phyloP scores from a whole-genome alignment of 371 early-diverging fungal genomes.

The Synchytrium microbalum region DNA sequence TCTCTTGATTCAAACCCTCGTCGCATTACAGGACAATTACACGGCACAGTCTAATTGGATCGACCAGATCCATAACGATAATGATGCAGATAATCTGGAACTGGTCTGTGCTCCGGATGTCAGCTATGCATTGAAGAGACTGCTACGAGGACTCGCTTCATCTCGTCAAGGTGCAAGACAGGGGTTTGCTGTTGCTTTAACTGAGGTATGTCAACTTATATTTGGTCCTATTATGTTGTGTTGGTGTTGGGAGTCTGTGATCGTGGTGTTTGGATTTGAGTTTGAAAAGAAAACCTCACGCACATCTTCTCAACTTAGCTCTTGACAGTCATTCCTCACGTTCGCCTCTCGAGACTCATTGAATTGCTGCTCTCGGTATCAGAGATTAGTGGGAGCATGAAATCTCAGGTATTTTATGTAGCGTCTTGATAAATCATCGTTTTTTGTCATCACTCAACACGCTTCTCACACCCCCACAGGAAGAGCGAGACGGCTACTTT shows the following conservation, averaged over 20 bases:
- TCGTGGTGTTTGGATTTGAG: conserved; percentile 1
- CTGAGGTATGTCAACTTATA: conserved; percentile 45
- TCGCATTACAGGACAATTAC: conserved; percentile 35
- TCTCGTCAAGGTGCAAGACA: conserved; percentile 86
- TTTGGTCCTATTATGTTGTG: neutral
- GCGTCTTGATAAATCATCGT: conserved; percentile 13
- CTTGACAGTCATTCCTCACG: conserved; percentile 27
- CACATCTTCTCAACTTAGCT: conserved; percentile 34
- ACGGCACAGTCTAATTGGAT: conserved; percentile 4
- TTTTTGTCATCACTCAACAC: neutral
- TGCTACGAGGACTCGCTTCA: conserved; percentile 79
- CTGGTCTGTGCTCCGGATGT: conserved; percentile 64
- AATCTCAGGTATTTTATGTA: conserved; percentile 19
- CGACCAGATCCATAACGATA: neutral
- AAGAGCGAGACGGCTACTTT: conserved; percentile 80
- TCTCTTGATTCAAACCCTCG: conserved; percentile 43
- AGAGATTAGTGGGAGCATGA: conserved; percentile 35
- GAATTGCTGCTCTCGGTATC: conserved; percentile 60
- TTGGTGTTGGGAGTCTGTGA: neutral
- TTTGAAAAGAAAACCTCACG: neutral
- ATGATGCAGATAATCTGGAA: conserved; percentile 48
- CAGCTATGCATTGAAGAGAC: conserved; percentile 77
- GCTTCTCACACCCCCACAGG: conserved; percentile 40
- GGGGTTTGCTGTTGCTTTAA: conserved; percentile 87
- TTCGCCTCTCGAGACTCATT: conserved; percentile 45